Base-by-base conservation (phyloP, 257 asterid species). In the Perilla frutescens region DNA sequence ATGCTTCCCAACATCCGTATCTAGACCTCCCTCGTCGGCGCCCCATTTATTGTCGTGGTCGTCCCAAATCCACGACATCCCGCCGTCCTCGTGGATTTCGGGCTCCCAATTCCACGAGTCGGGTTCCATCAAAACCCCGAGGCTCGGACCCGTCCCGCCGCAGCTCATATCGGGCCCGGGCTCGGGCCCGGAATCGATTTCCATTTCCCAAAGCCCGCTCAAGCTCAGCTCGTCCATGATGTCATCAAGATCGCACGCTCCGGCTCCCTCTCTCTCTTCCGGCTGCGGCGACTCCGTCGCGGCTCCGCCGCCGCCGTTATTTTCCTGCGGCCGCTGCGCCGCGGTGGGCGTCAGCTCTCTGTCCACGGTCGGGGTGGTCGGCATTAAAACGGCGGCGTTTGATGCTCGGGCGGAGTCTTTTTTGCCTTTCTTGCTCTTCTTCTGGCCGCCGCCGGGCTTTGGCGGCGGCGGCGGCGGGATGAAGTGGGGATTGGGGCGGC, bases 41-140 rank as follows among this genome's bases (percentile, higher is more conserved):
- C 51, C 70, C 44, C 74, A 76, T 4, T 63, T 77, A 2, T 26
- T 63, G 40, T 66, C 48, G 15, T 44, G 68, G 13, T 34, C 26
- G 26, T 80, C 84, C 88, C 89, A 84, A 5, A 81, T 76, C 79
- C 88, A 77, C 57, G 68, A 32, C n/a, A n/a, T n/a, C n/a, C n/a
- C n/a, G n/a, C n/a, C n/a, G 20, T 73, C 71, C 0, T 67, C 82
- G 34, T 79, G 57, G 7, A 54, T 66, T 59, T 44, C 80, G 71
- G 32, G 70, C 7, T 73, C 79, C 86, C 87, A 82, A 9, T 61
- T 62, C 77, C 66, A 70, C 12, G 70, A 69, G 10, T 43, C 31
- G 53, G 34, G 12, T 1, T 6, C 36, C 70, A 68, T 37, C 56
- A 47, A 7, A 5, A 26, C 15, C 39, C 36, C 41, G 1, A 8